Evolutionary conservation across 108 stramenopile species (phyloP), one percentile per base, ranked within the genome.

Genomic region (Stephanodiscus minutulus): DNA sequence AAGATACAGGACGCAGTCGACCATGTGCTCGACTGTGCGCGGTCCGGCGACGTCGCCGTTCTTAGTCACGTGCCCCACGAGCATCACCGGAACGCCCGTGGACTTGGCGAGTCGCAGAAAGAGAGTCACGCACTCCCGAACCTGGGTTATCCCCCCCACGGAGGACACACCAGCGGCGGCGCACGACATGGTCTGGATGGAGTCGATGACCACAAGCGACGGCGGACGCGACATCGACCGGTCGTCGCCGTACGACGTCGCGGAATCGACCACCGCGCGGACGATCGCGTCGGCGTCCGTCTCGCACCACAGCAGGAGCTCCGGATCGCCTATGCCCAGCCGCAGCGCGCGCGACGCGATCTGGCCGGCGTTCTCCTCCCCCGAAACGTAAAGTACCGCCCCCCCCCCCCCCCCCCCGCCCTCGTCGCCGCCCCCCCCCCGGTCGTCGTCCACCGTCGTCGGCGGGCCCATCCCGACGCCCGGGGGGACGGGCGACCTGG

Each of bases 41-140:
- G 97, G 97, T 7, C 97, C 97, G 1, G 96, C 97, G 6, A 98
- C 92, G 76, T 91, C 91, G 17, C 96, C 96, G 48, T 66, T 66
- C 72, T 98, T 98, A 28, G 96, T 98, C 10, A 98, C 96, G 66
- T 98, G 97, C 36, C 97, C 97, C 22, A 97, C 91, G 39, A 96
- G 73, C 12, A 98, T 55, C 25, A 98, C 90, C 0, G 96, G 93
- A 18, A 96, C 88, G 8, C 85, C 84, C 8, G 91, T 91, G 21
- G 91, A 82, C 81, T 98, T 98, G 44, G 97, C 94, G 20, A 96
- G 75, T 41, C 94, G 86, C 29, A 98, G 64, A 25, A 98, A 82
- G 28, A 93, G 73, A 4, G 79, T 80, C 15, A 95, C 92, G 50
- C 87, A 93, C 66, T 96, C 97, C 13, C 92, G 77, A 12, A 96